Base-by-base conservation (phyloP, 345 rosid species). In the Nasturtium officinale region DNA sequence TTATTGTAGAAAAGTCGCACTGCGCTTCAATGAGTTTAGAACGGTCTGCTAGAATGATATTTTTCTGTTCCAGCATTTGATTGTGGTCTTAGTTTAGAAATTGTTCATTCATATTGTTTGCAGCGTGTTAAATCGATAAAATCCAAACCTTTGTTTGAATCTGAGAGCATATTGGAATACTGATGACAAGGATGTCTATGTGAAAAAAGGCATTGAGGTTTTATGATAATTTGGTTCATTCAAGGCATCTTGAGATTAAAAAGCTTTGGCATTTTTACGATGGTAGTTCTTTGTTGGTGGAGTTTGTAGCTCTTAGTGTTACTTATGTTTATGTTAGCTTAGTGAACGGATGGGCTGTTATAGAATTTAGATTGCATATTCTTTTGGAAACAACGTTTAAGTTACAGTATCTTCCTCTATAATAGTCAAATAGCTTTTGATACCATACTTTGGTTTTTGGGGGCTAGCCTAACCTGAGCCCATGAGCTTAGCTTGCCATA, bases 301-400 rank as follows among this genome's bases (percentile, higher is more conserved):
- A 69, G 71, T 15, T 53, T 43, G 16, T 61, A 17, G 65, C 40
- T 67, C 46, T 2, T 21, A 21, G 43, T 26, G 16, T 17, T 76
- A 33, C 35, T 17, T 76, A 35, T 53, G 65, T 35, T 54, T 4
- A 17, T 53, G 69, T 53, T 45, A 76, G 51, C 21, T 4, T 61
- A 48, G 43, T 61, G 43, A 33, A 76, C 50, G 61, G 45, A 7
- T 69, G 52, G 59, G 32, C 15, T 53, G 28, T 15, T 61, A 13
- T 45, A 33, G 42, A 52, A 16, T 33, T 68, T 20, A 60, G 74
- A 7, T 40, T 52, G 68, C 53, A 4, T 38, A 6, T 9, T 28
- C 32, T 71, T 70, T 42, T 72, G 65, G n/a, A n/a, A 30, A 46
- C 35, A 58, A 60, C 13, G 16, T 42, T 66, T 25, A 43, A 53